Base-by-base conservation (phyloP, 2,329 filamentous ascomycete species). In the Fusarium beomiforme region DNA sequence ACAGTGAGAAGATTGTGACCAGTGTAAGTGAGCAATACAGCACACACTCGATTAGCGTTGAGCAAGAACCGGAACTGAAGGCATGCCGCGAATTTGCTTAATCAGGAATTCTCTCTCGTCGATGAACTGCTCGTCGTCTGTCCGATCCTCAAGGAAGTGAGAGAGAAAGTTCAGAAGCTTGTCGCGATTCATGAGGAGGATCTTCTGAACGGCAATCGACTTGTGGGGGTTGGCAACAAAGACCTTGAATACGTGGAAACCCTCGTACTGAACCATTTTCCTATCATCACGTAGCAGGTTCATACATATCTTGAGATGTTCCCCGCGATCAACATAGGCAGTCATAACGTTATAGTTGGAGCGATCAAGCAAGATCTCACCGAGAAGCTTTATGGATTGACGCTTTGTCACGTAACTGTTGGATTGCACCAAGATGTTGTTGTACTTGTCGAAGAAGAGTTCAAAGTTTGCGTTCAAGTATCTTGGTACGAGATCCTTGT, bases 281-380 rank as follows among this genome's bases (percentile, higher is more conserved):
- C 95, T 90, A 81, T 98, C 95, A 80, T 98, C 96, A 74, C 94
- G 91, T 67, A 99, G 85, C 65, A 99, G 86, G 81, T 97, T 98
- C 96, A 99, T 99, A 84, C 95, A 96, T 71, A 98, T 92, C 84
- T 99, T 99, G 75, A 99, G 88, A 79, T 99, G 95, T 79, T 98
- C 95, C 66, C 95, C 95, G 51, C 92, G 91, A 80, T 97, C 95
- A 64, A 99, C 96, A 79, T 98, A 99, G 69, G 92, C 90, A 62
- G 95, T 98, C 96, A 99, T 99, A 78, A 98, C 94, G 78, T 91
- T 94, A 85, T 99, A 99, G 82, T 99, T 98, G 70, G 95, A 94
- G 44, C 96, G 90, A 81, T 98, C 96, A 36, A 99, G 88, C 60
- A 99, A 84, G 50, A 99, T 94, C 83, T 99, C 96, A 57, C 96